Conservation (phyloP, 75 land plant genomes). For the Isoetes taiwanensis region DNA sequence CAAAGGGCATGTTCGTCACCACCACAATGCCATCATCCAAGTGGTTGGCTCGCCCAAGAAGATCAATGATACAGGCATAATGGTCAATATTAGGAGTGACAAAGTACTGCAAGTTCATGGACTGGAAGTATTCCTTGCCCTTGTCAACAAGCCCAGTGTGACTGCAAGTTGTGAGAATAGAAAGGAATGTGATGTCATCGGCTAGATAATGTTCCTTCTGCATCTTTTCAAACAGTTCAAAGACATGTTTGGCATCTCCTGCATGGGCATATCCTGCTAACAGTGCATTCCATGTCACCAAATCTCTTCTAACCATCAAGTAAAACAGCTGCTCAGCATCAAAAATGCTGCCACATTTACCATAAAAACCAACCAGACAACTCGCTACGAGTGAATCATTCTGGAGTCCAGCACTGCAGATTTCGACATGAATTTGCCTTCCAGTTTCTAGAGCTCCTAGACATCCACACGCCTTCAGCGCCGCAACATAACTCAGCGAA, state of each 20-base stretch:
- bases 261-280: too few species aligned
- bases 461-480: constrained; percentile 24
- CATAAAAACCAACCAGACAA: background rate
- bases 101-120: constrained; percentile 19
- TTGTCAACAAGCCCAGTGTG: constrained; percentile 40
- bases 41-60: constrained; percentile 35
- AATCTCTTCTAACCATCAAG: too few species aligned
- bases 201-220: constrained; percentile 6
- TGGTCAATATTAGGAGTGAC: constrained; percentile 32
- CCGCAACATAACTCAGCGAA: constrained; percentile 29
- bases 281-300: constrained; percentile 29
- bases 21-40: constrained; percentile 26
- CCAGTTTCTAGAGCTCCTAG: constrained; percentile 8
- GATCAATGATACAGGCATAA: constrained; percentile 44
- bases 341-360: background rate
- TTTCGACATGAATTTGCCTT: constrained; percentile 18
- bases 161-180: constrained; percentile 39
- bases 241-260: too few species aligned
- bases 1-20: constrained; percentile 25
- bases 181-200: constrained; percentile 37
- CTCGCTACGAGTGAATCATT: background rate
- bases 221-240: too few species aligned
- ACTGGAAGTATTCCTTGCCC: constrained; percentile 22
- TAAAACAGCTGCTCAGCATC: too few species aligned
- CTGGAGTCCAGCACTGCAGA: constrained; percentile 15